Percentiles rank a stretch among this genome's conserved stretches.
phyloP scores from a whole-genome alignment of 2,329 filamentous ascomycete genomes.

The Hypocrella siamensis region DNA sequence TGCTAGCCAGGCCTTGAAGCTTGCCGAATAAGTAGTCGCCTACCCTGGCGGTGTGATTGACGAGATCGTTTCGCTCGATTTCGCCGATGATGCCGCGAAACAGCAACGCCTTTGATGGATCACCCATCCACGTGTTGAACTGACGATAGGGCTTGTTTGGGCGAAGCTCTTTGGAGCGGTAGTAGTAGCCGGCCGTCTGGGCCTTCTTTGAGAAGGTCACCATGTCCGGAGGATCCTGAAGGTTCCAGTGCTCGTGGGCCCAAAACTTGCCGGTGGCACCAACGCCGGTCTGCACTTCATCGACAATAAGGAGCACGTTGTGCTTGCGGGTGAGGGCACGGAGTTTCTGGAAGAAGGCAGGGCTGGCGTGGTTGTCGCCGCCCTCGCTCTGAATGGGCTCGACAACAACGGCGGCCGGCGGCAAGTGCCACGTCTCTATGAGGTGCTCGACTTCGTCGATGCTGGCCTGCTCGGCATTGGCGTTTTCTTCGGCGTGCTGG shows the following conservation, averaged over 20 bases:
- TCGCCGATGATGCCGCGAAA: slow-evolving; percentile 79
- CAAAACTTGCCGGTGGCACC: slow-evolving; percentile 91
- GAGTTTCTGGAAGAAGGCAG: slow-evolving; percentile 73
- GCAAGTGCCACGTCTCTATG: slow-evolving; percentile 63
- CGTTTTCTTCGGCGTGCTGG: slow-evolving; percentile 64
- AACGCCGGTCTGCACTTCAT: slow-evolving; percentile 88
- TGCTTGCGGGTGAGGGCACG: slow-evolving; percentile 65
- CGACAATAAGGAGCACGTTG: slow-evolving; percentile 73
- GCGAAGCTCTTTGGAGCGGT: slow-evolving; percentile 59
- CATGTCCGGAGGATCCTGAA: slow-evolving; percentile 69
- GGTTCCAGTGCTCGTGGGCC: slow-evolving; percentile 91
- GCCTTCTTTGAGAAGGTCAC: slow-evolving; percentile 95
- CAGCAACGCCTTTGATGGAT: slow-evolving; percentile 68
- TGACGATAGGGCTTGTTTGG: slow-evolving; percentile 91
- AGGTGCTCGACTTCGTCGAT: slow-evolving; percentile 72
- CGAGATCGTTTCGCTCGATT: slow-evolving; percentile 61
- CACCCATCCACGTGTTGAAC: slow-evolving; percentile 97
- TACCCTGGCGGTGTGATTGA: slow-evolving; percentile 60
- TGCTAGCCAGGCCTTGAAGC: slow-evolving; percentile 48
- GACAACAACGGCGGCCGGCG: slow-evolving; percentile 67
- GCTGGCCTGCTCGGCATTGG: slow-evolving; percentile 63
- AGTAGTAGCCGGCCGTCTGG: slow-evolving; percentile 88
- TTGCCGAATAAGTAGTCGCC: slow-evolving; percentile 65
- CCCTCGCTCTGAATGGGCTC: slow-evolving; percentile 91
- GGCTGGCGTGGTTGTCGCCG: slow-evolving; percentile 84